These are phyloP conservation scores for Boletus sp. DNA, from an alignment of 768 basidiomycete species.

Conservation along the genomic window DNA sequence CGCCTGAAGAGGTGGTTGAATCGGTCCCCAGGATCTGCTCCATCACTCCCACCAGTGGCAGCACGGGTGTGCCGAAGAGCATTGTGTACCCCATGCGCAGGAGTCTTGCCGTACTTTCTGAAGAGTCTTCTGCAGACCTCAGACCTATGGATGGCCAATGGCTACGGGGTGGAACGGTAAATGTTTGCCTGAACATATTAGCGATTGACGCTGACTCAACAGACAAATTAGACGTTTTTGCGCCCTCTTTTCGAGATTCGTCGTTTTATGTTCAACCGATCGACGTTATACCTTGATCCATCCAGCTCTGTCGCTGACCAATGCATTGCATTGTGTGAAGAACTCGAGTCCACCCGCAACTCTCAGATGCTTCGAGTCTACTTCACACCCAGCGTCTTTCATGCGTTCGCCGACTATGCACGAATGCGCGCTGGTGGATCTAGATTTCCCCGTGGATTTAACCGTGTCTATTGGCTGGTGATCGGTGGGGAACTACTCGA, in stretches of 20 bases:
- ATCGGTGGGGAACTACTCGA: conserved; percentile 16
- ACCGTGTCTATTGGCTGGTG: conserved; percentile 17
- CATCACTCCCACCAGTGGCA: conserved; percentile 25
- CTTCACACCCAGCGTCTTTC: conserved; percentile 16
- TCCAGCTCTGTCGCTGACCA: conserved; percentile 10
- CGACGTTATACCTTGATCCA: conserved; percentile 12
- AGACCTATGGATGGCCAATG: conserved; percentile 18
- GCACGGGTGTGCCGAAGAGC: conserved; percentile 21
- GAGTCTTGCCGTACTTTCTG: conserved; percentile 11
- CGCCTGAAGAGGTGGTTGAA: conserved; percentile 15
- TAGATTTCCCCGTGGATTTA: conserved; percentile 14
- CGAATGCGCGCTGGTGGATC: conserved; percentile 7
- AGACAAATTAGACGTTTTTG: conserved; percentile 9
- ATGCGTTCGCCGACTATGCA: conserved; percentile 15
- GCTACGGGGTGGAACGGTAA: conserved; percentile 13
- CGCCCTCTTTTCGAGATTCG: conserved; percentile 18
- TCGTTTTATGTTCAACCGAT: conserved; percentile 18
- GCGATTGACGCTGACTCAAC: not conserved
- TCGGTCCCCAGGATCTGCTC: conserved; percentile 8
- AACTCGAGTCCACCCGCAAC: conserved; percentile 11
- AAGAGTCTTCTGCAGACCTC: conserved; percentile 8
- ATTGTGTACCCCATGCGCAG: conserved; percentile 18
- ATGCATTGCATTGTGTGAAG: conserved; percentile 10
- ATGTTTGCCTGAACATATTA: not conserved
- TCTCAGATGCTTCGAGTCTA: conserved; percentile 15